Conservation (phyloP, 306 rosid species). For the Quercus agrifolia region DNA sequence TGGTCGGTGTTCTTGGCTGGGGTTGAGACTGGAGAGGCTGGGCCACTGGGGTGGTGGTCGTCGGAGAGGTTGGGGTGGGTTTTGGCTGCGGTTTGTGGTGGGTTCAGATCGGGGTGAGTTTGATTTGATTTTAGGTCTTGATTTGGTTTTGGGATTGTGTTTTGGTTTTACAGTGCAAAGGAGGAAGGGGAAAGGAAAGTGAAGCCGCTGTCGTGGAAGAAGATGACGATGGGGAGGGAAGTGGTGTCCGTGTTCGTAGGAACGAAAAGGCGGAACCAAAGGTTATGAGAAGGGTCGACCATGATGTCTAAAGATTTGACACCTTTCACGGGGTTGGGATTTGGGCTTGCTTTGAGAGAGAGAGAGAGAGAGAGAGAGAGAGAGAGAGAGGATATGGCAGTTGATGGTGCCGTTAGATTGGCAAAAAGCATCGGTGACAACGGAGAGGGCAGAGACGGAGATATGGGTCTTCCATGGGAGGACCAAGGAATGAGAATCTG, state of each 20-base stretch:
- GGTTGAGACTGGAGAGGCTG: no score
- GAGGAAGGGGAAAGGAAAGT: no score
- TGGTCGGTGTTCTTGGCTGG: no score
- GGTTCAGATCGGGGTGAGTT: no score
- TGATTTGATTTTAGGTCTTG: no score
- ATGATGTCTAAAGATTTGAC: constrained; percentile 18
- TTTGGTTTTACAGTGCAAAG: no score
- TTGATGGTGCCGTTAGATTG: constrained; percentile 53
- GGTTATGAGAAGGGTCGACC: background rate
- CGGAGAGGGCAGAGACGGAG: background rate
- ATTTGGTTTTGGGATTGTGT: no score
- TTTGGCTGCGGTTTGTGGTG: no score
- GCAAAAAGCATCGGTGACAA: constrained; percentile 21
- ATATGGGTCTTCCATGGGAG: no score
- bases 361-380: background rate
- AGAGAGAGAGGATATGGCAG: constrained; percentile 41
- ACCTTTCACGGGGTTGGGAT: constrained; percentile 31
- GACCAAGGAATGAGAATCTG: no score
- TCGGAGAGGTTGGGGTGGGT: no score
- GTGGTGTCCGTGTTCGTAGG: constrained; percentile 8
- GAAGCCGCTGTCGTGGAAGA: constrained; percentile 35
- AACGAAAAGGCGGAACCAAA: constrained; percentile 54
- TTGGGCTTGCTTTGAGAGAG: constrained; percentile 8
- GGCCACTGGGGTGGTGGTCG: no score
- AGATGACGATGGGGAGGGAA: constrained; percentile 39